Evolutionary conservation across 495 filamentous ascomycete species (phyloP).

Genomic region (Cryomyces antarcticus): DNA sequence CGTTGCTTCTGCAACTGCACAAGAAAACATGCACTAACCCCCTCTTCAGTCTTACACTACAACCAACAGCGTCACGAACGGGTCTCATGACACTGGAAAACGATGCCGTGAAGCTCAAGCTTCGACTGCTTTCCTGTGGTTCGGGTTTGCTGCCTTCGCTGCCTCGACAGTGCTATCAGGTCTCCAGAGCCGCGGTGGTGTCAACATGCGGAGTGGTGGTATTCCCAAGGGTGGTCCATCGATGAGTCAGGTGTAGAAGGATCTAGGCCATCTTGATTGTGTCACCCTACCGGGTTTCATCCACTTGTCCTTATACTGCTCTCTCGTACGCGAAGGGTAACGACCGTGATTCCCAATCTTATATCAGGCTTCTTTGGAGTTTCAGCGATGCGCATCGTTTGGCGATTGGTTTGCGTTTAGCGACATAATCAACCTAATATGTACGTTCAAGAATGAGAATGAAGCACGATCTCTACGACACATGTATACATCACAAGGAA

Average conservation of each 20-base stretch:
- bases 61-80: conserved; percentile 39
- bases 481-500: no score
- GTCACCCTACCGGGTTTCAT: no score
- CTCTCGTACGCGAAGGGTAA: no score
- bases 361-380: no score
- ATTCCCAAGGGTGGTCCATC: conserved; percentile 28
- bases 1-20: neutral
- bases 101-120: conserved; percentile 54
- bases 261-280: neutral
- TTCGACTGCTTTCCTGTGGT: conserved; percentile 48
- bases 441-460: no score
- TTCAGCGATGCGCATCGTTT: no score
- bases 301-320: no score
- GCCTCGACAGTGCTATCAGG: conserved; percentile 31
- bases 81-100: conserved; percentile 29
- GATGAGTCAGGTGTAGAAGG: conserved; percentile 44
- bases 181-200: conserved; percentile 22
- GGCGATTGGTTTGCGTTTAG: no score
- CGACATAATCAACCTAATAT: no score
- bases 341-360: no score
- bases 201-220: conserved; percentile 14
- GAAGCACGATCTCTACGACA: no score
- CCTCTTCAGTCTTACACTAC: conserved; percentile 28
- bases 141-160: conserved; percentile 41
- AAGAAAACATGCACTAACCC: conserved; percentile 1